phyloP scores from a whole-genome alignment of 2,329 filamentous ascomycete genomes.

The Colletotrichum plurivorum region DNA sequence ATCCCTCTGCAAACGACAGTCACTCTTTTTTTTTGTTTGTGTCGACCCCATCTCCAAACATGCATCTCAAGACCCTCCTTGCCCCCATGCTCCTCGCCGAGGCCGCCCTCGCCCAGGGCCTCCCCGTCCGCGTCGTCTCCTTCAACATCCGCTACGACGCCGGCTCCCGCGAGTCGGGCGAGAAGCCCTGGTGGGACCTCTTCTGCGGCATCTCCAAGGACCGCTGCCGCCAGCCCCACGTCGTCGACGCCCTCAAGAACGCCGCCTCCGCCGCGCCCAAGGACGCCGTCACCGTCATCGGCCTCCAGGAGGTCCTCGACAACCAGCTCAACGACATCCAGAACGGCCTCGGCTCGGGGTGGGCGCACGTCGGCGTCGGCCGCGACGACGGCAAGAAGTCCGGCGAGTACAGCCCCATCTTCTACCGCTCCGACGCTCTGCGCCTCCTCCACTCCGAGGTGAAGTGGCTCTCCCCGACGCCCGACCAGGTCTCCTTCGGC shows the following conservation, averaged over 20 bases:
- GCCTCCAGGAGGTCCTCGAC: conserved; percentile 78
- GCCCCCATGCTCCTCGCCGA: conserved; percentile 20
- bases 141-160: conserved; percentile 80
- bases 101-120: conserved; percentile 19
- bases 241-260: conserved; percentile 70
- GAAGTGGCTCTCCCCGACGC: conserved; percentile 75
- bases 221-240: conserved; percentile 64
- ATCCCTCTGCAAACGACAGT: neutral
- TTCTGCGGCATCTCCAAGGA: conserved; percentile 25
- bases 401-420: conserved; percentile 77
- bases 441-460: conserved; percentile 65
- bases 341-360: conserved; percentile 59
- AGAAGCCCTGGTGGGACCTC: conserved; percentile 69
- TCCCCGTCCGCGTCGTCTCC: conserved; percentile 69
- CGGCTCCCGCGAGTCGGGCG: conserved; percentile 62
- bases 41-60: neutral
- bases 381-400: conserved; percentile 68
- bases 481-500: conserved; percentile 68
- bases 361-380: conserved; percentile 66
- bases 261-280: conserved; percentile 62
- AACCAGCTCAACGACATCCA: conserved; percentile 74
- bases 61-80: conserved; percentile 33
- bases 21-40: neutral
- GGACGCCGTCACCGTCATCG: conserved; percentile 65
- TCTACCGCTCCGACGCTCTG: conserved; percentile 71